Conservation (phyloP, 2,329 filamentous ascomycete genomes). For the Teratosphaeria pseudoeucalypti region DNA sequence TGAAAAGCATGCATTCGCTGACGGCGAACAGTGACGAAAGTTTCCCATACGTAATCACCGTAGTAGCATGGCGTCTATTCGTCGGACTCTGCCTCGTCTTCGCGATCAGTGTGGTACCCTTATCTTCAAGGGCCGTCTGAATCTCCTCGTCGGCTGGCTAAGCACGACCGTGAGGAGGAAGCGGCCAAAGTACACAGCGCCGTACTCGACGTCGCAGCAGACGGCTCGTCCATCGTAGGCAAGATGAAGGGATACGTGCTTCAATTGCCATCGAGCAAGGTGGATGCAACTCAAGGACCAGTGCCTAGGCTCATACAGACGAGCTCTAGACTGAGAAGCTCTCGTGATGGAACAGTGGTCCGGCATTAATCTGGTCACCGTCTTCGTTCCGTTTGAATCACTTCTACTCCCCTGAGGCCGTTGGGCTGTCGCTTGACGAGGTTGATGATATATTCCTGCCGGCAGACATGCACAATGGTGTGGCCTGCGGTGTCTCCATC, state of each 20-base stretch:
- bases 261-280: slow-evolving; percentile 24
- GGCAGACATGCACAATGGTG: neutral
- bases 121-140: slow-evolving; percentile 20
- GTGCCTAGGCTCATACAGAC: neutral
- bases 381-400: slow-evolving; percentile 24
- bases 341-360: slow-evolving; percentile 30
- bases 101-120: slow-evolving; percentile 30
- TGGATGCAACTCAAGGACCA: neutral
- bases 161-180: slow-evolving; percentile 16
- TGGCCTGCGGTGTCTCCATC: neutral
- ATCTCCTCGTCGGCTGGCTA: slow-evolving; percentile 30
- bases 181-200: slow-evolving; percentile 17
- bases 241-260: slow-evolving; percentile 23
- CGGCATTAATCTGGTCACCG: slow-evolving; percentile 23
- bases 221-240: slow-evolving; percentile 14
- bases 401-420: slow-evolving; percentile 53
- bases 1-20: neutral
- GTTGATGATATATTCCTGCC: slow-evolving; percentile 53
- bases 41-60: slow-evolving; percentile 25
- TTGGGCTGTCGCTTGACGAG: slow-evolving; percentile 49
- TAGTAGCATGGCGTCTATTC: slow-evolving; percentile 32
- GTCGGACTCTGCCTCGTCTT: slow-evolving; percentile 35
- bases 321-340: neutral
- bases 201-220: slow-evolving; percentile 13
- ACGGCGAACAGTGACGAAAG: slow-evolving; percentile 5